Conservation (phyloP, 257 asterid genomes). For the Jacaranda copaia region DNA sequence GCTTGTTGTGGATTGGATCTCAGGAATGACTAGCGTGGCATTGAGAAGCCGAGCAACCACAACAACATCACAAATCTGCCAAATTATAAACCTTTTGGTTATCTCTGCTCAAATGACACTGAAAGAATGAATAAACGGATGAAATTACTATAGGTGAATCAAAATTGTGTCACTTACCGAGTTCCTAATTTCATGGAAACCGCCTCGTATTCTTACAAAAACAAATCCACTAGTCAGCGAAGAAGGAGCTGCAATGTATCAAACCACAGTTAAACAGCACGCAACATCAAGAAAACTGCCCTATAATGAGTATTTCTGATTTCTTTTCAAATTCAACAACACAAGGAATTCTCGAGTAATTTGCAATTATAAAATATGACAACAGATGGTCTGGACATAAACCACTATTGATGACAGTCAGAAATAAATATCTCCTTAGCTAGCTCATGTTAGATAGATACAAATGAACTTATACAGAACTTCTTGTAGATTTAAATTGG, state of each 20-base stretch:
- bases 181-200: slow-evolving; percentile 95
- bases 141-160: background rate
- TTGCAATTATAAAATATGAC: slow-evolving; percentile 21
- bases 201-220: slow-evolving; percentile 91
- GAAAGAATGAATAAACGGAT: background rate
- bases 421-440: background rate
- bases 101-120: slow-evolving; percentile 12
- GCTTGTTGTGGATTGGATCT: slow-evolving; percentile 95
- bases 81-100: slow-evolving; percentile 21
- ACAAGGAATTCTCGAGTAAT: background rate
- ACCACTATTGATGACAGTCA: too few species aligned
- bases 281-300: background rate
- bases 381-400: slow-evolving; percentile 10
- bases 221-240: slow-evolving; percentile 65
- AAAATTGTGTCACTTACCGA: slow-evolving; percentile 59
- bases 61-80: slow-evolving; percentile 92
- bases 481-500: background rate
- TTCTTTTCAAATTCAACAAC: slow-evolving; percentile 10
- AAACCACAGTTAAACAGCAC: slow-evolving; percentile 30
- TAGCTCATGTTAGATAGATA: background rate
- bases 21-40: slow-evolving; percentile 93
- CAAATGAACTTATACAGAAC: background rate
- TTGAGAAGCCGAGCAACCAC: slow-evolving; percentile 90
- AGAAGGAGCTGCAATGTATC: slow-evolving; percentile 67
- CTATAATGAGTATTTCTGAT: background rate